Evolutionary conservation across 2,329 filamentous ascomycete genomes (phyloP).

Genomic region (Furcasterigmium furcatum): DNA sequence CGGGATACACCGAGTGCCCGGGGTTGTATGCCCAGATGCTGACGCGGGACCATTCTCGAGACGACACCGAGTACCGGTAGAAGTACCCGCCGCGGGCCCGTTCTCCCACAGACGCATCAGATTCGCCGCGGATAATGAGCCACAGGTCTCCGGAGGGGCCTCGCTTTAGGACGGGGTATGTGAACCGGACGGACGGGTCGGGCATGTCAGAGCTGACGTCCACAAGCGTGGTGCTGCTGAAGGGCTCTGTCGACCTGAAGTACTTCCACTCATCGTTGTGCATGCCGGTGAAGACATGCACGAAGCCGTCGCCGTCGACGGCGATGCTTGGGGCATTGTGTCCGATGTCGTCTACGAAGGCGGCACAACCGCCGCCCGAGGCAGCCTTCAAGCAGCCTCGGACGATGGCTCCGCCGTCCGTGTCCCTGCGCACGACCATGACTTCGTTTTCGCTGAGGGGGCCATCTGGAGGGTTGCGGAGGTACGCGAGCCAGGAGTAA

Average conservation of each 20-base stretch:
- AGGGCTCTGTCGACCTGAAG: conserved; percentile 15
- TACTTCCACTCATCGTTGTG: conserved; percentile 21
- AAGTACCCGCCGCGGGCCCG: conserved; percentile 12
- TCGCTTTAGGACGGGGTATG: conserved; percentile 13
- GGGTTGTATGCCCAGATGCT: conserved; percentile 14
- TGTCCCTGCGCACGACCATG: conserved; percentile 16
- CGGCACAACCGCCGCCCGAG: conserved; percentile 12
- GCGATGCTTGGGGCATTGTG: conserved; percentile 18
- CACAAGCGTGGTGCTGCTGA: conserved; percentile 16
- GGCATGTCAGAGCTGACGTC: conserved; percentile 15
- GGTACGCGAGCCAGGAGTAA: conserved; percentile 18
- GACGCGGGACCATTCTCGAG: conserved; percentile 10
- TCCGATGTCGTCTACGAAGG: conserved; percentile 16
- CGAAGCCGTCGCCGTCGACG: conserved; percentile 19
- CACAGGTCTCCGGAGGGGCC: conserved; percentile 12
- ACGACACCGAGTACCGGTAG: conserved; percentile 10
- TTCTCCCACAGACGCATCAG: conserved; percentile 6
- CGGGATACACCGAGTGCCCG: conserved; percentile 19
- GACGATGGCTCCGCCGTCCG: conserved; percentile 11
- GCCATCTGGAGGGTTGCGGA: conserved; percentile 17
- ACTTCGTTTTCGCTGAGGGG: conserved; percentile 18
- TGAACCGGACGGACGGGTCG: conserved; percentile 12
- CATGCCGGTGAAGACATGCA: conserved; percentile 22
- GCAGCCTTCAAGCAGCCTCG: conserved; percentile 17
- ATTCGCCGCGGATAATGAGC: conserved; percentile 13